These are phyloP conservation scores for Gossypium schwendimanii DNA, from an alignment of 441 rosid genomes.

Conservation along the genomic window DNA sequence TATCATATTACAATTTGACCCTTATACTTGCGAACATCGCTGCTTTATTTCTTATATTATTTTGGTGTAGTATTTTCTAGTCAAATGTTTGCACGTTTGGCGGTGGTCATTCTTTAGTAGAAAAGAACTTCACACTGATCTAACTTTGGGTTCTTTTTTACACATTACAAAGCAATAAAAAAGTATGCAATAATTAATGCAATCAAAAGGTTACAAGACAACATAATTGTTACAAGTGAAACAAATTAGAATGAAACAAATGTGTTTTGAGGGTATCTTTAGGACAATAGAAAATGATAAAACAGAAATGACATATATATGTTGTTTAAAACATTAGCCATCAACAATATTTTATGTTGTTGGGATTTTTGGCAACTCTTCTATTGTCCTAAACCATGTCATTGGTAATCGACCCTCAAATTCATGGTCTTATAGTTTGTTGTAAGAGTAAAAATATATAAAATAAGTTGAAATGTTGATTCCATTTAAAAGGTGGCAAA, in stretches of 20 bases:
- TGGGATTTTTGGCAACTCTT: constrained; percentile 40
- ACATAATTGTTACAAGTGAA: constrained; percentile 10
- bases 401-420: constrained; percentile 61
- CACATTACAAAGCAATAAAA: not conserved
- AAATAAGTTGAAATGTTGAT: too few relatives aligned
- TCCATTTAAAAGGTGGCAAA: too few relatives aligned
- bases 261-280: constrained; percentile 18
- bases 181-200: not conserved
- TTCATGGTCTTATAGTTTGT: not conserved
- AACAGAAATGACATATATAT: constrained; percentile 8
- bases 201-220: not conserved
- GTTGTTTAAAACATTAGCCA: not conserved
- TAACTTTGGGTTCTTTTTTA: constrained; percentile 7
- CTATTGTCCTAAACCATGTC: constrained; percentile 56
- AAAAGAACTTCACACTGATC: constrained; percentile 18
- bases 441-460: too few relatives aligned
- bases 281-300: constrained; percentile 18
- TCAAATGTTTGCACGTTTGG: too few relatives aligned
- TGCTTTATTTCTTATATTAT: too few relatives aligned
- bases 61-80: too few relatives aligned
- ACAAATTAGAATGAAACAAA: constrained; percentile 15
- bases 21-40: too few relatives aligned
- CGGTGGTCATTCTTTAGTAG: too few relatives aligned
- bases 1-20: too few relatives aligned
- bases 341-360: not conserved